Percentiles rank a stretch among this genome's conserved stretches.
phyloP scores from a whole-genome alignment of 768 basidiomycete species.

The Lentinus tigrinus region DNA sequence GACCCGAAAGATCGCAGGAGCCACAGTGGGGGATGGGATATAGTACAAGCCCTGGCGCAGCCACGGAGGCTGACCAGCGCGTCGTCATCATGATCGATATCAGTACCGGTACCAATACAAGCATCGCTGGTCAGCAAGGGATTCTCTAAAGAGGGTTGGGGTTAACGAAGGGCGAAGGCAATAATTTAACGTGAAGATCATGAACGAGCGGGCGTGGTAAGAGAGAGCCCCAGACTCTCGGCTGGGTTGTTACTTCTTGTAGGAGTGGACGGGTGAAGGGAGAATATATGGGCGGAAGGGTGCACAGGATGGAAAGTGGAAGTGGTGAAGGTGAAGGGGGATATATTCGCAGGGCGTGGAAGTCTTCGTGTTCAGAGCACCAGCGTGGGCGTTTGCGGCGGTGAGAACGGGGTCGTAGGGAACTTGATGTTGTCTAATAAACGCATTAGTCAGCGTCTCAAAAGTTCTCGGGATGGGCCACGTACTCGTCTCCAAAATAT shows the following conservation, averaged over 20 bases:
- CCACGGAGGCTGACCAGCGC: too few species aligned
- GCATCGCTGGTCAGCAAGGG: background rate
- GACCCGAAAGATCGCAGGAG: too few species aligned
- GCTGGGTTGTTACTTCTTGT: background rate
- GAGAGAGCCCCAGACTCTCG: background rate
- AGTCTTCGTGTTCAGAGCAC: background rate
- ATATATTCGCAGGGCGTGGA: background rate
- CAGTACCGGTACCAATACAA: background rate
- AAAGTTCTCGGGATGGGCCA: constrained; percentile 20
- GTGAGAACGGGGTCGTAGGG: constrained; percentile 35
- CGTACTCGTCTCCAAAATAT: constrained; percentile 90
- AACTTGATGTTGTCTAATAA: constrained; percentile 85
- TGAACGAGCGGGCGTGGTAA: background rate
- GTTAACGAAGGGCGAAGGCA: constrained; percentile 2
- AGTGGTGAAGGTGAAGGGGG: too few species aligned
- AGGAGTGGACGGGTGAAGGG: background rate
- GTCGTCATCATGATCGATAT: background rate
- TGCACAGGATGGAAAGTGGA: background rate
- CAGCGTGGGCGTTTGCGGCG: background rate
- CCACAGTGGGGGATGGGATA: too few species aligned
- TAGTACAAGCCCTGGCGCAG: too few species aligned
- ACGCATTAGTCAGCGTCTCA: background rate
- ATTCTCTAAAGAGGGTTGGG: background rate
- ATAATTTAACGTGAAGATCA: constrained; percentile 12
- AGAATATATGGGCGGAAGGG: background rate